A percentile compares a stretch with the other conserved stretches of the same genome.
These are phyloP conservation scores for Elaeis oleifera DNA, from an alignment of 202 grass and related monocot species.

Conservation along the genomic window DNA sequence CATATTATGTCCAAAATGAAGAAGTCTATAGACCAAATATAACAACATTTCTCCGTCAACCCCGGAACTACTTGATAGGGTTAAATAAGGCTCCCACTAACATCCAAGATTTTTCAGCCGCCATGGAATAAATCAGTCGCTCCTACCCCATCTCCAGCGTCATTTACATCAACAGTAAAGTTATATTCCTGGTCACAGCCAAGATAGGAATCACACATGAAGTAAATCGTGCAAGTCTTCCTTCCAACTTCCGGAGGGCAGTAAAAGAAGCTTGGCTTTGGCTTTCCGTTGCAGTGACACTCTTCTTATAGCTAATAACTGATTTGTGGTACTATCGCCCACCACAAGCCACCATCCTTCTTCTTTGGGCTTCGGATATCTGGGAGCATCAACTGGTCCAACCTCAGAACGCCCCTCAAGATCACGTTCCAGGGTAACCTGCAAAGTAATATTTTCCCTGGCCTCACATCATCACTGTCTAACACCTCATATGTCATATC, in stretches of 20 bases:
- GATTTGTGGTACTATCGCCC: conserved; percentile 54
- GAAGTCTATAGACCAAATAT: too few species aligned
- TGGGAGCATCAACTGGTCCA: conserved; percentile 61
- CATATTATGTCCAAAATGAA: too few species aligned
- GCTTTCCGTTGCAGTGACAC: conserved; percentile 58
- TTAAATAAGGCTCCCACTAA: too few species aligned
- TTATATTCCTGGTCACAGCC: conserved; percentile 90
- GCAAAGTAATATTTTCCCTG: conserved; percentile 54
- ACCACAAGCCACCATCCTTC: conserved; percentile 96
- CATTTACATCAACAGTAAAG: conserved; percentile 49
- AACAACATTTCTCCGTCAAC: too few species aligned
- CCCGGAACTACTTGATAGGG: too few species aligned
- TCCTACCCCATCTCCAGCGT: conserved; percentile 28
- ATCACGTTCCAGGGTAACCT: conserved; percentile 76
- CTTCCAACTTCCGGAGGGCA: conserved; percentile 41
- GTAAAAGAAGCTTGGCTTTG: conserved; percentile 64
- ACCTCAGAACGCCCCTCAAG: conserved; percentile 46
- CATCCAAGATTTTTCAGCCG: too few species aligned
- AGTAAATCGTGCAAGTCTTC: conserved; percentile 68
- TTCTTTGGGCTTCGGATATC: conserved; percentile 79
- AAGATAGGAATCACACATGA: conserved; percentile 88
- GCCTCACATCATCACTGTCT: conserved; percentile 47
- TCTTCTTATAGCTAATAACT: conserved; percentile 76
- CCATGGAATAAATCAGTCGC: neutral
- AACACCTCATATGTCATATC: conserved; percentile 76